Evolutionary conservation across 805 yeast species (phyloP), one percentile per base, ranked within the genome.

Genomic region (Saccharomycopsis sp.): DNA sequence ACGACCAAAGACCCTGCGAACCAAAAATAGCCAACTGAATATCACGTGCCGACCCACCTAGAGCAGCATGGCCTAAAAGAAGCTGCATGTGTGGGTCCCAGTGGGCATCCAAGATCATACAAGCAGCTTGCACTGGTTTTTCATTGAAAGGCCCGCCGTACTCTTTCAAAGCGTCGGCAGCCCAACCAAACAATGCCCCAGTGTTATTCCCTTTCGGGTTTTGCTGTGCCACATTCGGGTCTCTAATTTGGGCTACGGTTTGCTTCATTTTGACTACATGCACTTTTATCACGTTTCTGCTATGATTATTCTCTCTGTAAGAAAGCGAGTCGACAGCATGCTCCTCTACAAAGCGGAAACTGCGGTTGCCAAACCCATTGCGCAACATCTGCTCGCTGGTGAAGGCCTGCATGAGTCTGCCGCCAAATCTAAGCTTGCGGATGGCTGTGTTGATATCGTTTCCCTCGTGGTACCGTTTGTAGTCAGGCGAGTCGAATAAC

Each of bases 11-110:
- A 0, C 96, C 94, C 67, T 94, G 98, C 3, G 96, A 85, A 3
- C 99, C 99, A 71, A 92, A 93, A 8, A 94, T 90, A 1, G 96
- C 98, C 57, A 94, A 72, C 63, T 84, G 84, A 50, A 89, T 74
- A 50, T 82, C 75, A 49, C 78, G 85, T 24, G 79, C 78, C 12
- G 94, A 94, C 29, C 98, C 98, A 52, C 98, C 98, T 17, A 93
- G 73, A 0, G 98, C 98, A 1, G 97, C 97, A 72, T 94, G 98
- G 1, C 90, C 89, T 42, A 83, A 70, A 53, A 94, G 84, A 63
- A 87, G 72, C 19, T 82, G 75, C 35, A 73, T 71, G 49, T 72
- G 66, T 1, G 74, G 70, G 69, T 92, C 96, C 87, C 90, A 94
- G 67, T 86, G 91, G 0, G 96, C 78, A 72, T 94, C 99, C 64